phyloP scores from a whole-genome alignment of 768 basidiomycete genomes.

The Neoboletus subvelutipes region DNA sequence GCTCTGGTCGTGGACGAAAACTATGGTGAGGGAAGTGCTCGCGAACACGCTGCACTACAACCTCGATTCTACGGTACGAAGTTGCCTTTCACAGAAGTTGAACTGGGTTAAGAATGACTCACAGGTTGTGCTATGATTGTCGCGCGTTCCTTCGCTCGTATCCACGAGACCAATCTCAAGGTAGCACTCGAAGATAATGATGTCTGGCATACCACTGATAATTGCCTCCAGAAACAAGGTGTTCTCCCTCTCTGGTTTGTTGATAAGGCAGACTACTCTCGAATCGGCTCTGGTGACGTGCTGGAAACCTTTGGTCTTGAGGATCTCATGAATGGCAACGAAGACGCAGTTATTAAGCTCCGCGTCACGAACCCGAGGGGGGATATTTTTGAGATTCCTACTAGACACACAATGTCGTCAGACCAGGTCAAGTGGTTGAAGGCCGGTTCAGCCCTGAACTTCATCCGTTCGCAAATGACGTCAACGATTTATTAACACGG shows the following conservation, averaged over 20 bases:
- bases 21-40: slow-evolving; percentile 96
- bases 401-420: slow-evolving; percentile 84
- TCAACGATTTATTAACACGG: slow-evolving; percentile 7
- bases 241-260: slow-evolving; percentile 93
- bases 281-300: slow-evolving; percentile 78
- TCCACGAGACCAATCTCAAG: slow-evolving; percentile 97
- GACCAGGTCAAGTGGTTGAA: slow-evolving; percentile 92
- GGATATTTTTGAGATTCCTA: slow-evolving; percentile 61
- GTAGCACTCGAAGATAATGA: slow-evolving; percentile 37
- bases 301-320: slow-evolving; percentile 84
- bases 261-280: slow-evolving; percentile 81
- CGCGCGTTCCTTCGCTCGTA: slow-evolving; percentile 93
- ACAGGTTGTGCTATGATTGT: slow-evolving; percentile 83
- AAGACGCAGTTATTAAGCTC: slow-evolving; percentile 47
- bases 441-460: slow-evolving; percentile 87
- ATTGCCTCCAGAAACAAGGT: slow-evolving; percentile 82
- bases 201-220: slow-evolving; percentile 1
- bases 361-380: slow-evolving; percentile 69
- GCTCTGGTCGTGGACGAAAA: slow-evolving; percentile 94
- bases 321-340: slow-evolving; percentile 51
- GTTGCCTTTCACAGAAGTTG: background rate
- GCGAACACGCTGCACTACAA: slow-evolving; percentile 97
- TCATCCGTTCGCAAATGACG: slow-evolving; percentile 65
- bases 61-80: slow-evolving; percentile 84
- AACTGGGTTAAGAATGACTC: background rate